Conservation (phyloP, 345 rosid species). For the Melaleuca alternifolia region DNA sequence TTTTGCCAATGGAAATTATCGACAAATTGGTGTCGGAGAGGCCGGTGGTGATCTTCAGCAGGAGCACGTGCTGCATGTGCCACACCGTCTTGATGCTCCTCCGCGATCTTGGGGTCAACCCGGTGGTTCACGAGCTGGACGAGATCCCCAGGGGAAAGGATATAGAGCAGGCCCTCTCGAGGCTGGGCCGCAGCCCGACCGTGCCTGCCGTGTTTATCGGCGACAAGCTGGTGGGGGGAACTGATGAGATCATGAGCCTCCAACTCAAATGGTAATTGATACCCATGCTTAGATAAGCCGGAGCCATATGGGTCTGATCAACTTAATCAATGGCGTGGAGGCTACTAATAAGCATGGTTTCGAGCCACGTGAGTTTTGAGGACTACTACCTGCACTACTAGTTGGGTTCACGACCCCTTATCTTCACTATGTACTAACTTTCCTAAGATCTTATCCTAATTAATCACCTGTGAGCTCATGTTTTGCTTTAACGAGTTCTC, state of each 20-base stretch:
- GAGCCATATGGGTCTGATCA: slow-evolving; percentile 83
- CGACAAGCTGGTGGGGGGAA: slow-evolving; percentile 75
- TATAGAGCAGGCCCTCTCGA: slow-evolving; percentile 63
- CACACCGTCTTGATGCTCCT: slow-evolving; percentile 66
- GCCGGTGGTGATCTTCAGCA: slow-evolving; percentile 87
- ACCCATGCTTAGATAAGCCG: slow-evolving; percentile 67
- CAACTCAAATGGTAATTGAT: slow-evolving; percentile 69
- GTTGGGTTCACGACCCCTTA: neutral
- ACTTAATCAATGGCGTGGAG: neutral
- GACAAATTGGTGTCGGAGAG: slow-evolving; percentile 53
- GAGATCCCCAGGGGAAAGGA: slow-evolving; percentile 56
- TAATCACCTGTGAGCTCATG: neutral
- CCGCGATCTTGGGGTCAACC: slow-evolving; percentile 66
- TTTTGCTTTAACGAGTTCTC: neutral
- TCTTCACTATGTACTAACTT: neutral
- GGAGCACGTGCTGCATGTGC: slow-evolving; percentile 71
- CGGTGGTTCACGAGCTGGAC: slow-evolving; percentile 61
- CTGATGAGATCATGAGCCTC: slow-evolving; percentile 77
- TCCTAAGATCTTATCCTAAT: neutral
- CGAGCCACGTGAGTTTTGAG: neutral
- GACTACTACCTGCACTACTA: neutral
- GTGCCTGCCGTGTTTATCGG: slow-evolving; percentile 79
- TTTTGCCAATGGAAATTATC: slow-evolving; percentile 44
- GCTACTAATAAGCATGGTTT: neutral
- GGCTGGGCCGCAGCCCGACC: slow-evolving; percentile 57